Percentiles rank a stretch among this genome's conserved stretches.
Evolutionary conservation across 1,139 yeast species (phyloP).

Genomic region (Saccharomyces hybrid): DNA sequence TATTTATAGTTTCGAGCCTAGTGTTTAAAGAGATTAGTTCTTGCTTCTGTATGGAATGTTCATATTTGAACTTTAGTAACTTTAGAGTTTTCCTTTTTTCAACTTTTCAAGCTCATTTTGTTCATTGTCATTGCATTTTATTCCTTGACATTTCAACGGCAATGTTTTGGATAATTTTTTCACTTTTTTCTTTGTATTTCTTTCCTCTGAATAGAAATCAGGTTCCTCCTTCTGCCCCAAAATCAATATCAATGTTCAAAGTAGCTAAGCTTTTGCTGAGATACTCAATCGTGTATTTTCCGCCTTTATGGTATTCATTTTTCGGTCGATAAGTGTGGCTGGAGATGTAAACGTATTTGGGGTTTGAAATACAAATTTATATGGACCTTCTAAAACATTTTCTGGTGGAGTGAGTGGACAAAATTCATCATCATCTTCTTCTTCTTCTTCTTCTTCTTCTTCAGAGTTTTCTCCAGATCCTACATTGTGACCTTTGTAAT

Average conservation of each 20-base stretch:
- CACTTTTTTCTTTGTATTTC: background rate
- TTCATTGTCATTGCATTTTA: background rate
- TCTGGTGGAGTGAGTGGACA: slow-evolving; percentile 8
- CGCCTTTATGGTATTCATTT: background rate
- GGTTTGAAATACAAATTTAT: slow-evolving; percentile 10
- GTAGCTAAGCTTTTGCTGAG: background rate
- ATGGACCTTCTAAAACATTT: slow-evolving; percentile 7
- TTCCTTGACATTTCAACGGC: background rate
- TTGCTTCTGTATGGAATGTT: background rate
- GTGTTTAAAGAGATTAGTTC: background rate
- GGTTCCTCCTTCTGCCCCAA: background rate
- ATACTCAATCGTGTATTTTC: background rate
- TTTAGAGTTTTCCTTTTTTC: background rate
- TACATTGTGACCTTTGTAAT: background rate
- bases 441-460: background rate
- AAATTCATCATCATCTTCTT: background rate
- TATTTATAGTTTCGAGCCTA: background rate
- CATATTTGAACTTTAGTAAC: background rate
- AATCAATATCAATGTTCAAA: background rate
- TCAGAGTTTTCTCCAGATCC: background rate
- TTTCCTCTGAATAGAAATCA: background rate
- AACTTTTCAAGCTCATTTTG: background rate
- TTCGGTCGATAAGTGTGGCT: background rate
- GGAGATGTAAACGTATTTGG: slow-evolving; percentile 7
- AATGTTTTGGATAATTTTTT: background rate